Conservation (phyloP, 1,284 basidiomycete genomes). For the Hemileia vastatrix region DNA sequence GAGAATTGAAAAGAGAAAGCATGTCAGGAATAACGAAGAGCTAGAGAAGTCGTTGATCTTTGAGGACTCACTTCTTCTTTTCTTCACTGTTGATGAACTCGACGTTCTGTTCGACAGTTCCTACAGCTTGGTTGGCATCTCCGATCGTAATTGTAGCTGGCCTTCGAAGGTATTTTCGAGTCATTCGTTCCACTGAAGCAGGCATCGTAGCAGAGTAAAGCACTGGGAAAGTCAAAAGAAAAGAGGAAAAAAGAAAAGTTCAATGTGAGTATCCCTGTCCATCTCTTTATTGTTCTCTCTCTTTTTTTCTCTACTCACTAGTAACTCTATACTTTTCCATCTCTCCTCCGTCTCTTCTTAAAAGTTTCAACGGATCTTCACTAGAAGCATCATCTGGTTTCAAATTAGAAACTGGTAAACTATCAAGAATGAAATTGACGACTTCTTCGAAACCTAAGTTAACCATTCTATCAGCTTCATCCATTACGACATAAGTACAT, state of each 20-base stretch:
- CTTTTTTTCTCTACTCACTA: slow-evolving; percentile 40
- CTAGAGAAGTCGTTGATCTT: neutral
- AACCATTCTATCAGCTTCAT: slow-evolving; percentile 98
- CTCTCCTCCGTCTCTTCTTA: slow-evolving; percentile 27
- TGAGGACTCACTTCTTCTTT: slow-evolving; percentile 67
- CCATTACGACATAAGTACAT: slow-evolving; percentile 97
- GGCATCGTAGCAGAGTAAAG: slow-evolving; percentile 99
- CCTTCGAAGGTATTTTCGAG: slow-evolving; percentile 80
- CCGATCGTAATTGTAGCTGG: slow-evolving; percentile 95
- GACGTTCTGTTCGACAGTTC: slow-evolving; percentile 90
- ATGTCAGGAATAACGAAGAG: neutral
- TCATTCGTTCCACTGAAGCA: slow-evolving; percentile 79
- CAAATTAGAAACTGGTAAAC: slow-evolving; percentile 73
- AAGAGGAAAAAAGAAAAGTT: too few species aligned
- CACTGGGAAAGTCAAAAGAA: slow-evolving; percentile 46
- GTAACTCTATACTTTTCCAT: slow-evolving; percentile 30
- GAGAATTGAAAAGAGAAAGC: slow-evolving; percentile 1
- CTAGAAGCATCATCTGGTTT: slow-evolving; percentile 56
- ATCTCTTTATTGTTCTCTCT: slow-evolving; percentile 45
- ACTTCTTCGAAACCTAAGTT: slow-evolving; percentile 91
- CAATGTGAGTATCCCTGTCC: slow-evolving; percentile 53
- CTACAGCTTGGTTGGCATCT: slow-evolving; percentile 90
- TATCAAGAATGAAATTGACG: slow-evolving; percentile 85
- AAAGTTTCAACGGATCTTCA: slow-evolving; percentile 36
- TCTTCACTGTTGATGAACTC: slow-evolving; percentile 88